A percentile compares a stretch with the other conserved stretches of the same genome.
Evolutionary conservation across 371 early-diverging fungal species (phyloP).

Genomic region (Fennellomyces sp.): DNA sequence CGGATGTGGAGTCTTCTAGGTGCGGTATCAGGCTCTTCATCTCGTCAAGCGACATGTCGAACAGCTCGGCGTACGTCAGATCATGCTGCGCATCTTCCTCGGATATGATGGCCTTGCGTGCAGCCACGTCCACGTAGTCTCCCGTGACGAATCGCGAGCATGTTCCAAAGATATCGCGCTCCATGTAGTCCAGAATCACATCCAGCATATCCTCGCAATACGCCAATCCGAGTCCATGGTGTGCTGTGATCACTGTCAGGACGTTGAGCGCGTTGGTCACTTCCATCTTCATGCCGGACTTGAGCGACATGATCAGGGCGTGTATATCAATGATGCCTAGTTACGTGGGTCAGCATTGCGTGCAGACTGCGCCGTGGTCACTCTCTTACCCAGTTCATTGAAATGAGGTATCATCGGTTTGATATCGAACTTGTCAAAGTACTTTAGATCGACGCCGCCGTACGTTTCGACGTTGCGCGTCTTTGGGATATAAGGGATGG

Average conservation of each 20-base stretch:
- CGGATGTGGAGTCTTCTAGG: slow-evolving; percentile 42
- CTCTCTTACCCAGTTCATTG: slow-evolving; percentile 55
- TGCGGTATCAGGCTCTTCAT: slow-evolving; percentile 56
- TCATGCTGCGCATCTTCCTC: neutral
- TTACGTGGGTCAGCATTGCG: neutral
- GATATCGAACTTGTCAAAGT: slow-evolving; percentile 61
- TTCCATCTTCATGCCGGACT: slow-evolving; percentile 76
- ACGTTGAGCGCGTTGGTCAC: slow-evolving; percentile 75
- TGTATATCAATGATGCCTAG: slow-evolving; percentile 72
- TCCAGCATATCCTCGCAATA: slow-evolving; percentile 62
- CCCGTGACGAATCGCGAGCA: slow-evolving; percentile 18
- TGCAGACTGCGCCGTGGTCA: neutral
- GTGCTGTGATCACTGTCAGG: slow-evolving; percentile 59
- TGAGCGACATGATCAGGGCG: slow-evolving; percentile 75
- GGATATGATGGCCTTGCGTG: neutral
- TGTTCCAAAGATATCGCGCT: slow-evolving; percentile 40
- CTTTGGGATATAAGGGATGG: slow-evolving; percentile 46
- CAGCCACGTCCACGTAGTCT: neutral
- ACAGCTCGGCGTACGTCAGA: slow-evolving; percentile 48
- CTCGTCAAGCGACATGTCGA: slow-evolving; percentile 61
- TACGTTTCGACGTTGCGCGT: slow-evolving; percentile 68
- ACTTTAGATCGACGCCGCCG: slow-evolving; percentile 76
- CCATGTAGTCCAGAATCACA: slow-evolving; percentile 51
- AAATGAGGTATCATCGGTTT: slow-evolving; percentile 61
- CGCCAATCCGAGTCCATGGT: slow-evolving; percentile 29